These are phyloP conservation scores for Ballota nigra DNA, from an alignment of 257 asterid species.

Conservation along the genomic window DNA sequence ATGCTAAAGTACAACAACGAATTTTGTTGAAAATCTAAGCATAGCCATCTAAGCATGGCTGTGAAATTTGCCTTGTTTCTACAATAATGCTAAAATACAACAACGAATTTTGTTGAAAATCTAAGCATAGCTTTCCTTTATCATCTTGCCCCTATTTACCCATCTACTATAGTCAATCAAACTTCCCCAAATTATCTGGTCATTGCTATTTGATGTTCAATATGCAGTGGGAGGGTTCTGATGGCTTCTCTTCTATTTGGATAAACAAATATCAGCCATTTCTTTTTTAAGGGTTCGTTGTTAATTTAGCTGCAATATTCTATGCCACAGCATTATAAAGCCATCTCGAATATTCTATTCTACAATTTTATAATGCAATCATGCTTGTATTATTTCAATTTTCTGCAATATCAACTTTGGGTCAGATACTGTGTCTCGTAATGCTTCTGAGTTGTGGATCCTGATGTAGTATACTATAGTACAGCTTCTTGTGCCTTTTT, in stretches of 20 bases:
- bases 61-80: background rate
- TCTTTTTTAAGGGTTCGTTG: background rate
- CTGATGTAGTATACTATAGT: background rate
- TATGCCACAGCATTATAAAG: background rate
- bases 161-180: background rate
- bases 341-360: background rate
- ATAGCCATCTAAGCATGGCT: too few relatives aligned
- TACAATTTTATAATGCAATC: background rate
- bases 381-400: background rate
- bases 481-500: background rate
- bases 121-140: background rate
- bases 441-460: conserved; percentile 8
- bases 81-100: background rate
- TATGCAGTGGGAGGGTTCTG: background rate
- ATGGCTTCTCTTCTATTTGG: conserved; percentile 2
- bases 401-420: background rate
- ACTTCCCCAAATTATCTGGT: background rate
- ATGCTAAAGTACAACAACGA: background rate
- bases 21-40: conserved; percentile 6
- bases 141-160: background rate
- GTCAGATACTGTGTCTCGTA: background rate
- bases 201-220: background rate
- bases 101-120: background rate
- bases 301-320: conserved; percentile 6
- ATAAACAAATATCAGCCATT: background rate